These are phyloP conservation scores for Galerina marginata DNA, from an alignment of 768 basidiomycete genomes.

Conservation along the genomic window DNA sequence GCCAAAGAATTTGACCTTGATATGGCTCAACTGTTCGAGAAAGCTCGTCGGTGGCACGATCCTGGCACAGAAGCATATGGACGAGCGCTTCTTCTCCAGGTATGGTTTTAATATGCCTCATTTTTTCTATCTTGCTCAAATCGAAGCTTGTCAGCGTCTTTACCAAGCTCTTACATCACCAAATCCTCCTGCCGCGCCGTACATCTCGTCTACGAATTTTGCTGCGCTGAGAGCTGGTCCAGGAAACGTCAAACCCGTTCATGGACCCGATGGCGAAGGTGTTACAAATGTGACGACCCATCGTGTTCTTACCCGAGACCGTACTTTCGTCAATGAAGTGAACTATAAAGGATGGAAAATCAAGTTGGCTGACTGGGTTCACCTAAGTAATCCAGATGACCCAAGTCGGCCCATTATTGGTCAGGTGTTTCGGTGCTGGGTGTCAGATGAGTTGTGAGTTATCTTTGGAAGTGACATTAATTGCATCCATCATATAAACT, in stretches of 20 bases:
- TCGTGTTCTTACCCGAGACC: slow-evolving; percentile 75
- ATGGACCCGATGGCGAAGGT: slow-evolving; percentile 50
- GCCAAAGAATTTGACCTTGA: slow-evolving; percentile 83
- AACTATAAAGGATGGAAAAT: slow-evolving; percentile 81
- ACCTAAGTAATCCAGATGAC: slow-evolving; percentile 90
- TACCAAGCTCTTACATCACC: slow-evolving; percentile 85
- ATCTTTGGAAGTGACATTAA: not conserved
- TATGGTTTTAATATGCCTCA: slow-evolving; percentile 36
- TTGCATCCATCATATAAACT: not conserved
- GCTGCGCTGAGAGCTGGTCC: slow-evolving; percentile 81
- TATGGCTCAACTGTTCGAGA: slow-evolving; percentile 82
- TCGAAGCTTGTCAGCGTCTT: slow-evolving; percentile 58
- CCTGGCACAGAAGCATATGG: slow-evolving; percentile 75
- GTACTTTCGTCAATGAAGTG: slow-evolving; percentile 75
- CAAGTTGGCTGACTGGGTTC: slow-evolving; percentile 86
- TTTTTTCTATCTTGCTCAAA: slow-evolving; percentile 1
- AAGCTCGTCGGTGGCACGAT: slow-evolving; percentile 77
- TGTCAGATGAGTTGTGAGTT: slow-evolving; percentile 68
- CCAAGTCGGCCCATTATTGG: slow-evolving; percentile 85
- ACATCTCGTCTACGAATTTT: slow-evolving; percentile 65
- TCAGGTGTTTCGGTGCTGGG: slow-evolving; percentile 86
- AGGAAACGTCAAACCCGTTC: slow-evolving; percentile 71
- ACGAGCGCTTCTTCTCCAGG: slow-evolving; percentile 80
- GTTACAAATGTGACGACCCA: slow-evolving; percentile 72
- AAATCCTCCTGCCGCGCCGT: slow-evolving; percentile 59